Evolutionary conservation across 75 land plant genomes (phyloP).

Genomic region (Pseudotsuga menziesii): DNA sequence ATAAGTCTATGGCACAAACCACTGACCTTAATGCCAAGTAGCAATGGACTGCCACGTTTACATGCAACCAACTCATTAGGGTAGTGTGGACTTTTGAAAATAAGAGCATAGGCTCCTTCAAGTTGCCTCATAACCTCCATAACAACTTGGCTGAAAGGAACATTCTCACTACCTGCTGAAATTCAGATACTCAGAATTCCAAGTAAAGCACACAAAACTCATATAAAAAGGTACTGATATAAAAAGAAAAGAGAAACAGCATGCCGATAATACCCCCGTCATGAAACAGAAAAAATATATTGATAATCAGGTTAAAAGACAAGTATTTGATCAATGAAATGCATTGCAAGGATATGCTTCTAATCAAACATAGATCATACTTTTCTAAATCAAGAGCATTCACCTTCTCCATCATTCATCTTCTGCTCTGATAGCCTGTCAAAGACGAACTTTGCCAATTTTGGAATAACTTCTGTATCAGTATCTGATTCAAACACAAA

Average conservation of each 20-base stretch:
- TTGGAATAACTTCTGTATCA: slow-evolving; percentile 98
- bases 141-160: slow-evolving; percentile 90
- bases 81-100: slow-evolving; percentile 91
- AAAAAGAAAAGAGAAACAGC: no score
- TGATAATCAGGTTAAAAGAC: no score
- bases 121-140: slow-evolving; percentile 98
- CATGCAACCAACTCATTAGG: slow-evolving; percentile 98
- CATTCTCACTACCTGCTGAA: slow-evolving; percentile 44
- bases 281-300: no score
- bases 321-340: no score
- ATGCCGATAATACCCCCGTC: no score
- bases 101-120: slow-evolving; percentile 98
- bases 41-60: slow-evolving; percentile 95
- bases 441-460: slow-evolving; percentile 91
- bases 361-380: not conserved
- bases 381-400: not conserved
- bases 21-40: slow-evolving; percentile 93
- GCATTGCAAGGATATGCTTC: not conserved
- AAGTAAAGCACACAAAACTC: not conserved
- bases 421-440: slow-evolving; percentile 48
- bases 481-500: slow-evolving; percentile 93
- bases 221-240: not conserved
- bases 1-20: not conserved
- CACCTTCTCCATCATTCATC: slow-evolving; percentile 51
- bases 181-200: not conserved